Evolutionary conservation across 805 yeast genomes (phyloP), one percentile per base, ranked within the genome.

Genomic region (Cyberlindnera mycetangii): DNA sequence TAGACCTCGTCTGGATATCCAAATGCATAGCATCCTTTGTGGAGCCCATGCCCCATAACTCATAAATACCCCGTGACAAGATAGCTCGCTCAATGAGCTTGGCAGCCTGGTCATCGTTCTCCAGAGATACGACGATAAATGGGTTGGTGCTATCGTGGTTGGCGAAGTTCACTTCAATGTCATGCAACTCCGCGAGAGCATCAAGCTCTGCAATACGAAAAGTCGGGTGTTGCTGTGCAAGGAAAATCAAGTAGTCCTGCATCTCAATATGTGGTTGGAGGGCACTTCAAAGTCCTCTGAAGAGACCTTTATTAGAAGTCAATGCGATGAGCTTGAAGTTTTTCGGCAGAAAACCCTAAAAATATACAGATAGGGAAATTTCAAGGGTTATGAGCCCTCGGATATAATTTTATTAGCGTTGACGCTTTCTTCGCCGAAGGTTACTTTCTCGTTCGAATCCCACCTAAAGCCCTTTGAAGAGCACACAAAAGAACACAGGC

Each of bases 181-280:
- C 66, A 51, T 76, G 66, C 41, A 85, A 64, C 27, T 78, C 81
- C 0, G 97, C 97, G 36, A 93, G 66, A 0, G 97, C 83, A 54
- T 85, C 89, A 28, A 93, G 66, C 65, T 92, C 99, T 0, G 96
- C 87, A 30, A 66, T 66, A 39, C 98, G 72, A 65, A 92, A 92
- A 47, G 77, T 74, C 40, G 83, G 80, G 59, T 89, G 89, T 33
- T 83, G 76, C 65, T 90, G 97, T 3, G 96, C 96, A 59, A 93
- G 73, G 59, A 84, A 80, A n/a, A 93, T 69, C 38, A 92, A 62
- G 58, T 88, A 93, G 43, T 76, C 72, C 63, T 74, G 76, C 77
- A 74, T 73, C 11, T 5, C 22, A 22, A 10, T 14, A 15, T 32
- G 11, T 15, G 17, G 17, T 12, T 7, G 5, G 22, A 17, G 22